phyloP scores from a whole-genome alignment of 805 yeast genomes.

The Pichia membranifaciens region DNA sequence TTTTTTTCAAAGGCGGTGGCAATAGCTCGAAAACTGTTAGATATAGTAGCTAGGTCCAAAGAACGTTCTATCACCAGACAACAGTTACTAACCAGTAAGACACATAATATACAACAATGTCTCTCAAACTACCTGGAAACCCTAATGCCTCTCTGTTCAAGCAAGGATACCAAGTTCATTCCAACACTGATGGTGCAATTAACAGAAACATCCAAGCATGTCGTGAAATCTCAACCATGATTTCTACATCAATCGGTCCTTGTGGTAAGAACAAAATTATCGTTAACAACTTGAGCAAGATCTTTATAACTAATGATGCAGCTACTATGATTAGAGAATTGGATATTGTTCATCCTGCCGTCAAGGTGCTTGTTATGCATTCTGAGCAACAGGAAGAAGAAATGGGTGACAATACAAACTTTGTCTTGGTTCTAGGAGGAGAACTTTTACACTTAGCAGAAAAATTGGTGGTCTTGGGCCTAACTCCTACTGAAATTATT shows the following conservation, averaged over 20 bases:
- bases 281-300: conserved; percentile 80
- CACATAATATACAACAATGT: conserved; percentile 44
- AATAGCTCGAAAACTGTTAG: too few species aligned
- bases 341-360: conserved; percentile 96
- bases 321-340: conserved; percentile 92
- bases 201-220: conserved; percentile 90
- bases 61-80: too few species aligned
- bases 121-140: conserved; percentile 83
- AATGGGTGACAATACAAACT: conserved; percentile 94
- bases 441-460: conserved; percentile 85
- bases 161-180: conserved; percentile 85
- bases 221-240: conserved; percentile 86
- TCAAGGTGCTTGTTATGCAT: conserved; percentile 91
- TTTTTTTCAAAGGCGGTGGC: conserved; percentile 1
- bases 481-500: conserved; percentile 85
- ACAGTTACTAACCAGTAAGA: background rate
- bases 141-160: conserved; percentile 93
- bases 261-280: conserved; percentile 95
- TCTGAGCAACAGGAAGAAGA: conserved; percentile 94
- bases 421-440: conserved; percentile 89
- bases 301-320: conserved; percentile 93
- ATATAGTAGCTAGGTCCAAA: too few species aligned
- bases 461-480: conserved; percentile 74
- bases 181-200: conserved; percentile 91
- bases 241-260: conserved; percentile 94